Evolutionary conservation across 139 green algal species (phyloP).

Genomic region (Chlorella ohadii): DNA sequence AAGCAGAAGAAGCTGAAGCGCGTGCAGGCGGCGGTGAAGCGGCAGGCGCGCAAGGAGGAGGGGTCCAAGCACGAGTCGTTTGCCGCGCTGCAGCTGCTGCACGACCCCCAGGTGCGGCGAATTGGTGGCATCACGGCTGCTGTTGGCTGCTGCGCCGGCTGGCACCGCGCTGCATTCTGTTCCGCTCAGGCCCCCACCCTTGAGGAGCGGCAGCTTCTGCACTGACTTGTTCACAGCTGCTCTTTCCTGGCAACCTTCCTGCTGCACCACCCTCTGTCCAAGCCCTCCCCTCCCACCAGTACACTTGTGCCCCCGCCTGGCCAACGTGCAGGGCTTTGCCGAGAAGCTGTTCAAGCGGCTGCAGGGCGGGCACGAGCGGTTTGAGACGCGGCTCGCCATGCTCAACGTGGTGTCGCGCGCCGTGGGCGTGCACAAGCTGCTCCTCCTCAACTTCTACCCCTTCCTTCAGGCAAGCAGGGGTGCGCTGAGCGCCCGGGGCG

Average conservation of each 20-base stretch:
- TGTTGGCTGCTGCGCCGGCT: background rate
- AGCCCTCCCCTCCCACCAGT: background rate
- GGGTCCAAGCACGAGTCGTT: constrained; percentile 71
- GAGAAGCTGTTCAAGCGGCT: constrained; percentile 91
- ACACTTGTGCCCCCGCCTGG: background rate
- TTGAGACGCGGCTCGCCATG: constrained; percentile 84
- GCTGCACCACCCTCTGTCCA: background rate
- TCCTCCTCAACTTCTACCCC: constrained; percentile 97
- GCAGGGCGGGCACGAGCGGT: constrained; percentile 71
- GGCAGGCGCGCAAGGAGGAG: constrained; percentile 56
- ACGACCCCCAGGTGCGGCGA: constrained; percentile 87
- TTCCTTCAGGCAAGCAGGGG: constrained; percentile 57
- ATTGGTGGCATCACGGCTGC: background rate
- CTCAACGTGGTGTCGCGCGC: constrained; percentile 74
- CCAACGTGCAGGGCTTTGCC: constrained; percentile 78
- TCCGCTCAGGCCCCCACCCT: no score
- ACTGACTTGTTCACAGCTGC: no score
- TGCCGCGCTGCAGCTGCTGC: constrained; percentile 94
- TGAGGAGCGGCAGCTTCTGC: no score
- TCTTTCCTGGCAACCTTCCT: no score
- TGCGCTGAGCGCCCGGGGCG: no score
- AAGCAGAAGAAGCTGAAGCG: constrained; percentile 88
- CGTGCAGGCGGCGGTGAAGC: constrained; percentile 82
- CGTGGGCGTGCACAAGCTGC: constrained; percentile 92
- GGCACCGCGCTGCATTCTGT: no score